Evolutionary conservation across 2,329 filamentous ascomycete species (phyloP), one percentile per base, ranked within the genome.

Genomic region (Talaromyces pinophilus): DNA sequence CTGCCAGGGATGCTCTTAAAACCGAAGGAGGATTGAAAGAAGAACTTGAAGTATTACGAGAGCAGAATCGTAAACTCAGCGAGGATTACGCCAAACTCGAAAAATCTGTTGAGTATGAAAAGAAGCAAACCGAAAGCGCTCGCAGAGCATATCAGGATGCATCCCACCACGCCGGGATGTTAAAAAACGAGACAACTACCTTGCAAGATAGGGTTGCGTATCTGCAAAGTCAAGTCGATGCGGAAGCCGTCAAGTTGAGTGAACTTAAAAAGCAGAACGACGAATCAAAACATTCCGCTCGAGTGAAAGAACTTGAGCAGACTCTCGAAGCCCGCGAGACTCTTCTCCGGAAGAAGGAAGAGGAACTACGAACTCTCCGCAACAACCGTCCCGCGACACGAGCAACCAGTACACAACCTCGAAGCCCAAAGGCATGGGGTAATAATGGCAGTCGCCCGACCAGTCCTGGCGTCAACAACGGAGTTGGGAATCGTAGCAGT

Each of bases 71-170:
- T 2, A 72, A 74, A 8, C 69, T 82, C 0, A 73, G 68, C 13
- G 76, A 78, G 54, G 76, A 78, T 40, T 77, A 76, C 46, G 71
- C 71, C 10, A 71, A 70, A 22, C 70, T 81, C 17, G 73, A 78
- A 64, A 75, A 75, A 52, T 78, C 76, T 57, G 73, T 79, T 1
- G 77, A 81, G 11, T 81, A 78, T 61, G 80, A 78, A 59, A 75
- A 73, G 52, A 78, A 78, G 10, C 81, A 82, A 67, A 75, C 79
- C 7, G 81, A 82, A 57, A 82, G 82, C 67, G 81, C 77, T 5
- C 77, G 81, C 46, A 74, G 78, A 66, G 80, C 82, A 70, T 83
- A 83, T 63, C 81, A 83, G 67, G 80, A 76, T 35, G 81, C 80
- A 11, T 83, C 81, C 6, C 80, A 72, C 5, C 74, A 75, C 8